A percentile compares a stretch with the other conserved stretches of the same genome.
Conservation (phyloP, 805 yeast genomes). For the Sugiyamaella smithiae region DNA sequence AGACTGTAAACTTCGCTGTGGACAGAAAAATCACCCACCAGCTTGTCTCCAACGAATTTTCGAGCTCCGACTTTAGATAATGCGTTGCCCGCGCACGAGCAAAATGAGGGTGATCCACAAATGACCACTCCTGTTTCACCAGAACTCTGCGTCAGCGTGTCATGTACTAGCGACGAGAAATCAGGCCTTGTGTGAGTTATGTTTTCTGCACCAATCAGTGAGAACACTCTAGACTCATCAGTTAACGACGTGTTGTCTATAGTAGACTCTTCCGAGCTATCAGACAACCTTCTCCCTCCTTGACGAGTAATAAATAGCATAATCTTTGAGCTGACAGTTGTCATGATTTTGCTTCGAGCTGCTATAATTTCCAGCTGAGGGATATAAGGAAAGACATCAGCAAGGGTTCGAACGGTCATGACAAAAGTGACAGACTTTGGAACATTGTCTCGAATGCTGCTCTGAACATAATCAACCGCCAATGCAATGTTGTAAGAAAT, state of each 20-base stretch:
- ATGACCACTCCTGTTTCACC: not conserved
- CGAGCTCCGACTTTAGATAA: not conserved
- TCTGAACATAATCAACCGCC: not conserved
- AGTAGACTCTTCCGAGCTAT: not conserved
- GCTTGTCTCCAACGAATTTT: not conserved
- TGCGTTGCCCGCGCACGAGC: not conserved
- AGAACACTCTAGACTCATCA: not conserved
- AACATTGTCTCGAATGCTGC: not conserved
- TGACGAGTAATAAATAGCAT: not conserved
- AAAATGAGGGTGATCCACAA: not conserved
- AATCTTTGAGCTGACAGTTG: not conserved
- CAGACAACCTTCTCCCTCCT: not conserved
- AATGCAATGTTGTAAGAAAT: not conserved
- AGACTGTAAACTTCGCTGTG: not conserved
- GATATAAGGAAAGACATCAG: not conserved
- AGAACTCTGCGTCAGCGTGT: not conserved
- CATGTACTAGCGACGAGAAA: not conserved
- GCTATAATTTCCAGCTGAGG: not conserved
- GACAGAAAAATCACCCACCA: not conserved
- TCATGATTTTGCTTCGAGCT: not conserved
- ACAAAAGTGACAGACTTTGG: not conserved
- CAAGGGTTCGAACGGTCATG: not conserved
- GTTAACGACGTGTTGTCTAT: not conserved
- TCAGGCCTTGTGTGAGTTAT: not conserved
- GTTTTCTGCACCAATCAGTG: not conserved